Percentiles rank a stretch among this genome's conserved stretches.
These are phyloP conservation scores for Erythrophleum ivorense DNA, from an alignment of 331 rosid species.

Conservation along the genomic window DNA sequence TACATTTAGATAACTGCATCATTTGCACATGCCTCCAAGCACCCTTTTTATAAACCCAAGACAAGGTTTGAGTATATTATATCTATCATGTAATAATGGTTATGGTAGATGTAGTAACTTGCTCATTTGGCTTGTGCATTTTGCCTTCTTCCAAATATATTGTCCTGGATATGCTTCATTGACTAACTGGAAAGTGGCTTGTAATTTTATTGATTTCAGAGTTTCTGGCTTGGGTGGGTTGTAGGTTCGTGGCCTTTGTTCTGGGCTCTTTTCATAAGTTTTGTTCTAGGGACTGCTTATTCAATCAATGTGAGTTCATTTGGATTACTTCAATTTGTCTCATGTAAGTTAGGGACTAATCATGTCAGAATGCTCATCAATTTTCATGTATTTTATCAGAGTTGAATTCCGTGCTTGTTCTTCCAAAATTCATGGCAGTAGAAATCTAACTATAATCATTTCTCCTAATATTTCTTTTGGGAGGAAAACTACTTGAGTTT, in stretches of 20 bases:
- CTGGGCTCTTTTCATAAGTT: slow-evolving; percentile 94
- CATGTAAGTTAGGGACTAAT: slow-evolving; percentile 1
- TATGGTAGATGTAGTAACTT: neutral
- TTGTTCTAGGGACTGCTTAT: slow-evolving; percentile 91
- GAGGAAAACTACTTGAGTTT: neutral
- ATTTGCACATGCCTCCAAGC: neutral
- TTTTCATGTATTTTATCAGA: slow-evolving; percentile 23
- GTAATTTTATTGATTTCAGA: slow-evolving; percentile 59
- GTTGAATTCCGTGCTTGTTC: neutral
- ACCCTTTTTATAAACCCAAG: neutral
- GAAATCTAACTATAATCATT: neutral
- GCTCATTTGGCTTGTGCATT: neutral
- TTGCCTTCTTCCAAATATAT: slow-evolving; percentile 24
- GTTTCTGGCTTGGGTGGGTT: slow-evolving; percentile 91
- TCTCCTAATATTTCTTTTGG: neutral
- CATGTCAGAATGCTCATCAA: neutral
- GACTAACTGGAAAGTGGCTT: slow-evolving; percentile 39
- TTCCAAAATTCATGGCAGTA: slow-evolving; percentile 20
- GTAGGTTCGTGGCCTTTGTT: slow-evolving; percentile 98
- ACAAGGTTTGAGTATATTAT: neutral
- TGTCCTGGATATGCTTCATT: slow-evolving; percentile 26
- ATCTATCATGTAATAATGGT: neutral
- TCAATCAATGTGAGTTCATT: slow-evolving; percentile 83
- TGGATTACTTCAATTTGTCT: neutral
- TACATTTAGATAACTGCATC: neutral